Evolutionary conservation across 2,329 filamentous ascomycete genomes (phyloP).

Genomic region (Claviceps pusilla): DNA sequence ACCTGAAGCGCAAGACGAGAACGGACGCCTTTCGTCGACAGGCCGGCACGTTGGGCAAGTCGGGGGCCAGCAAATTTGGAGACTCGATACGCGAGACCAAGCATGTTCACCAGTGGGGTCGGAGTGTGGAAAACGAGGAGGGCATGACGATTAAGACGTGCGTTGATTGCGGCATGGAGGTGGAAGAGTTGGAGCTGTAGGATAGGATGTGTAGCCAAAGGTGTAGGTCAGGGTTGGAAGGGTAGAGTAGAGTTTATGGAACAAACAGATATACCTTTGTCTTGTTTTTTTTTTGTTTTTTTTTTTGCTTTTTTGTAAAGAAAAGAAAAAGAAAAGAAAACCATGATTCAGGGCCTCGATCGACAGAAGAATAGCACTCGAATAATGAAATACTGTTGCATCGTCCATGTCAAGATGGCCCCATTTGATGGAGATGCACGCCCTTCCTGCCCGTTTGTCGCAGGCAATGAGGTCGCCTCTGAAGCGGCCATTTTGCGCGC

Average conservation of each 20-base stretch:
- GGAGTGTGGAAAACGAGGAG: conserved; percentile 50
- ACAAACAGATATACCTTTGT: too few relatives aligned
- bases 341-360: too few relatives aligned
- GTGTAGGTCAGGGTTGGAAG: not conserved
- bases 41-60: conserved; percentile 41
- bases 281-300: too few relatives aligned
- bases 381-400: too few relatives aligned
- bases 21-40: conserved; percentile 77
- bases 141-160: conserved; percentile 74
- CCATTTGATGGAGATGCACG: too few relatives aligned
- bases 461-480: not conserved
- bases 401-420: too few relatives aligned
- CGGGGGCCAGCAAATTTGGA: conserved; percentile 50
- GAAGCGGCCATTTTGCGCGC: too few relatives aligned
- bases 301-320: too few relatives aligned
- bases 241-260: not conserved
- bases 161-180: conserved; percentile 60
- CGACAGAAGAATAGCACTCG: too few relatives aligned
- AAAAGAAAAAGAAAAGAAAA: too few relatives aligned
- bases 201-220: not conserved
- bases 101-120: conserved; percentile 82
- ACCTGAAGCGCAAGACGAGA: conserved; percentile 83
- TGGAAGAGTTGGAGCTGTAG: conserved; percentile 58
- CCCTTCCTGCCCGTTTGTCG: not conserved
- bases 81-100: conserved; percentile 55